Evolutionary conservation across 345 rosid species (phyloP), one percentile per base, ranked within the genome.

Genomic region (Citrus australasica): DNA sequence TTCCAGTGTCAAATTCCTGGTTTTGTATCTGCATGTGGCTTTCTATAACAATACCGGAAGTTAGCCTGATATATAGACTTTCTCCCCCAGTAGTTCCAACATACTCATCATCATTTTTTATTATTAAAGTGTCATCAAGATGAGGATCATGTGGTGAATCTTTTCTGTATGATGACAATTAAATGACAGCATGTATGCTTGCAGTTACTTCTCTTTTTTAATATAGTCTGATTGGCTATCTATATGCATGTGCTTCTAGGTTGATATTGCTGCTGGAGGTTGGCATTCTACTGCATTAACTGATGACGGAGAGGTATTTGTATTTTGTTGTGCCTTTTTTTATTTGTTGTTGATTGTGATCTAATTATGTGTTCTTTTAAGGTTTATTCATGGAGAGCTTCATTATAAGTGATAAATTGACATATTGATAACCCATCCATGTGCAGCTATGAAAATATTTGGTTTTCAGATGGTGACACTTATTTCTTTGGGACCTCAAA

Each of bases 181-280:
- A 19, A 7, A 40, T 73, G 66, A 48, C 73, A 56, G 60, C 69
- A 64, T 67, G 21, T 76, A n/a, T 77, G 32, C 73, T 79, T 71
- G 71, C 40, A 30, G 22, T 17, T 61, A 11, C 68, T 40, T 59
- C 22, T 1, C 46, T 71, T 63, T 58, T 48, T 60, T 46, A 1
- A 40, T 35, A 35, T 28, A 33, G 62, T 28, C 66, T 79, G 59
- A 58, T 78, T 48, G 65, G 51, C 53, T 79, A 24, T 33, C 32
- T 76, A 42, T 74, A 14, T 68, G 25, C 72, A 25, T 83, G 71
- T 69, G 19, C 73, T 32, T 69, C 53, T 84, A 97, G 99, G 96
- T 94, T 89, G 99, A 94, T 87, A 97, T 97, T 76, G 99, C 98
- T 77, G 98, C 95, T 74, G 98, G 99, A 76, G 99, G 99, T 83